Evolutionary conservation across 306 rosid species (phyloP).

Genomic region (Gillenia trifoliata): DNA sequence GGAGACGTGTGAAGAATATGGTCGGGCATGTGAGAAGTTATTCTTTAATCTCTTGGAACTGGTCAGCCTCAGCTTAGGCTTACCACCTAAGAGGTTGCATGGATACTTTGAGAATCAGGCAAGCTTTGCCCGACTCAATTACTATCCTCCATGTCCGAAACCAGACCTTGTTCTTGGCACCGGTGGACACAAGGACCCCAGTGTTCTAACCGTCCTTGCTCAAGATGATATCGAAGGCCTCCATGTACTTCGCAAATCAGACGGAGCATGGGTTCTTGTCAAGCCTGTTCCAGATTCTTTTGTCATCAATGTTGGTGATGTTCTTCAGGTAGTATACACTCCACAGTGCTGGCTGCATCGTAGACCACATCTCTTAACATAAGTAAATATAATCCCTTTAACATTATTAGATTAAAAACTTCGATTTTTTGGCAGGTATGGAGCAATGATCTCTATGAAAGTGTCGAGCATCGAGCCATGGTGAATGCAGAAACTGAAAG

Average conservation of each 20-base stretch:
- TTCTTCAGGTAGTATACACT: not conserved
- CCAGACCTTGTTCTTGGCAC: constrained; percentile 1
- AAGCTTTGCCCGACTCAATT: constrained; percentile 1
- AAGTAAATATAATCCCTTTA: too few species aligned
- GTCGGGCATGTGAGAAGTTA: not conserved
- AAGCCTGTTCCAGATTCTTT: constrained; percentile 2
- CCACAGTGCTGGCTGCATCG: too few species aligned
- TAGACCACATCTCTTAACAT: not conserved
- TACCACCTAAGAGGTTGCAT: not conserved
- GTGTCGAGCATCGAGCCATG: not conserved
- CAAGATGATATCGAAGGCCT: constrained; percentile 8
- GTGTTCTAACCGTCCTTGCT: not conserved
- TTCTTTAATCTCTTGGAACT: not conserved
- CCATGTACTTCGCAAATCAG: not conserved
- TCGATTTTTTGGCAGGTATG: not conserved
- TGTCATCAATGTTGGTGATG: not conserved
- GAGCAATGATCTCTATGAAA: constrained; percentile 5
- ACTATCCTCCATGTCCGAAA: not conserved
- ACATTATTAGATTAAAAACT: not conserved
- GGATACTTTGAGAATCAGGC: constrained; percentile 4
- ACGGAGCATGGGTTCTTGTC: constrained; percentile 1
- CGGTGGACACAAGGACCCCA: constrained; percentile 2
- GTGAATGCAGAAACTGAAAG: constrained; percentile 1
- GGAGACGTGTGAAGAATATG: not conserved
- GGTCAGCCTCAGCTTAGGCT: constrained; percentile 1